phyloP scores from a whole-genome alignment of 352 stramenopile species.

The Thalassiosira hispida region DNA sequence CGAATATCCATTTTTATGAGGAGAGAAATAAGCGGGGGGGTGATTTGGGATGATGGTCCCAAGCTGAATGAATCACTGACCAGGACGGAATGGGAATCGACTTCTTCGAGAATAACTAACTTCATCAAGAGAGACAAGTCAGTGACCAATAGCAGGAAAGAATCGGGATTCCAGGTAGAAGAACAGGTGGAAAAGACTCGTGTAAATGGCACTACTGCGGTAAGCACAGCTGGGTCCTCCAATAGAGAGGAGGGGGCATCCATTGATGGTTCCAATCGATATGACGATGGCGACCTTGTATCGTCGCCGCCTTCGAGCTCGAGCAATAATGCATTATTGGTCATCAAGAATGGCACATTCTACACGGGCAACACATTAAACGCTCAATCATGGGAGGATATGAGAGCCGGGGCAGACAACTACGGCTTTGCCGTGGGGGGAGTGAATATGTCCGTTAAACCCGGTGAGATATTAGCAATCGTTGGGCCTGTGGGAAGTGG shows the following conservation, averaged over 20 bases:
- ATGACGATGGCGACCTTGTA: too few species aligned
- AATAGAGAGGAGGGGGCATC: too few species aligned
- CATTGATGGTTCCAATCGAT: too few species aligned
- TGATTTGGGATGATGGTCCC: too few species aligned
- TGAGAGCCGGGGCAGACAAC: slow-evolving; percentile 3
- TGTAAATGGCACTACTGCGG: slow-evolving; percentile 1
- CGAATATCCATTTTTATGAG: slow-evolving; percentile 46
- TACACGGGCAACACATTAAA: slow-evolving; percentile 18
- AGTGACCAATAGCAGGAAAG: too few species aligned
- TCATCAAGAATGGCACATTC: slow-evolving; percentile 43
- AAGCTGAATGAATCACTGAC: too few species aligned
- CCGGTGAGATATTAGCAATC: slow-evolving; percentile 77
- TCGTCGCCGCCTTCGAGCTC: too few species aligned
- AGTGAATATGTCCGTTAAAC: slow-evolving; percentile 52
- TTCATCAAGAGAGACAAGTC: too few species aligned
- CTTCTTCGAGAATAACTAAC: too few species aligned
- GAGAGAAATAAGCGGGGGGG: not conserved
- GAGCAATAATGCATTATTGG: slow-evolving; percentile 7
- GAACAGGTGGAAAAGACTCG: not conserved
- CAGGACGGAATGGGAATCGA: too few species aligned
- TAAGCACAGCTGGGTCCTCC: too few species aligned
- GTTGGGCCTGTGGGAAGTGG: slow-evolving; percentile 42
- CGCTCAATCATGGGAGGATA: slow-evolving; percentile 1
- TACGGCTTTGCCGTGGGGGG: slow-evolving; percentile 82
- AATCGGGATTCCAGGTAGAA: too few species aligned